phyloP scores from a whole-genome alignment of 306 rosid species.

The Lagenaria siceraria region DNA sequence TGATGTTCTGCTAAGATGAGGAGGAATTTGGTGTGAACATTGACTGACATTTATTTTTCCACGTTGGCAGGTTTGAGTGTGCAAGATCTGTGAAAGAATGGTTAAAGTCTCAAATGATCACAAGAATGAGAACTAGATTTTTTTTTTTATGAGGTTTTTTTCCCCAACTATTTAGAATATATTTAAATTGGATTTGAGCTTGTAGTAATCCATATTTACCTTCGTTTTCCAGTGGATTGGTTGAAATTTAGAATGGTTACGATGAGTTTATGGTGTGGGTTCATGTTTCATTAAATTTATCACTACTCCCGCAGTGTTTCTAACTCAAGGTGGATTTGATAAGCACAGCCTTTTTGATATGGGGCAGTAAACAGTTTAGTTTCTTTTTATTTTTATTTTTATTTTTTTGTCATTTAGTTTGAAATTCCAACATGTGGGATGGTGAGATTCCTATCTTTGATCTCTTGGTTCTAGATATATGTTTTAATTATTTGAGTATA shows the following conservation, averaged over 20 bases:
- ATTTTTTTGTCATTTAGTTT: too few species aligned
- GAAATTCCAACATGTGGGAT: too few species aligned
- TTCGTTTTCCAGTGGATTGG: neutral
- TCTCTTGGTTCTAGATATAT: too few species aligned
- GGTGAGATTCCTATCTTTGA: too few species aligned
- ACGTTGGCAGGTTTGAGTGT: conserved; percentile 26
- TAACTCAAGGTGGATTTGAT: too few species aligned
- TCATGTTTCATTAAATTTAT: neutral
- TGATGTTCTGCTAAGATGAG: too few species aligned
- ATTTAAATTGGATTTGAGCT: neutral
- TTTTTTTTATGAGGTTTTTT: neutral
- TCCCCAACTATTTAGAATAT: neutral
- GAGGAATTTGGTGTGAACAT: too few species aligned
- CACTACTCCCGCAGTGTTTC: too few species aligned
- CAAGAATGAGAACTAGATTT: neutral
- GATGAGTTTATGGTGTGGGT: neutral
- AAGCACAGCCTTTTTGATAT: too few species aligned
- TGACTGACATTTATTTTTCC: neutral
- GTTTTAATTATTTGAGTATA: too few species aligned
- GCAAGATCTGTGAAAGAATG: conserved; percentile 22
- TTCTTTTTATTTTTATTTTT: too few species aligned
- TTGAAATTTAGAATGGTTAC: neutral
- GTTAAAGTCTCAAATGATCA: neutral
- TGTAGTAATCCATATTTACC: neutral
- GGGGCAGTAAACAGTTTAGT: too few species aligned